Conservation (phyloP, 2,329 filamentous ascomycete species). For the Talaromyces sp. region DNA sequence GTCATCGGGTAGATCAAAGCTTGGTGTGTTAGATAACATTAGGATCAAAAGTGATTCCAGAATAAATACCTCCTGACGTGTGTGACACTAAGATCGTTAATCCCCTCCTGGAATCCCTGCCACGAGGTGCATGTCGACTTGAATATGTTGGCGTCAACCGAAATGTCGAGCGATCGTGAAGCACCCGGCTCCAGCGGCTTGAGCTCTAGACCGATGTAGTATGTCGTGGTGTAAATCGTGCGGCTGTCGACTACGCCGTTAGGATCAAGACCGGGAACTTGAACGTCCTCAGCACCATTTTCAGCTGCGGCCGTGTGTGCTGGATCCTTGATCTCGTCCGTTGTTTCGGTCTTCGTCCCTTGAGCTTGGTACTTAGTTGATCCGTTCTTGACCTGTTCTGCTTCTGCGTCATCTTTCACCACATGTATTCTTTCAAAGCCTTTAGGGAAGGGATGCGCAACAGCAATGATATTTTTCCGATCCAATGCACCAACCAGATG, state of each 20-base stretch:
- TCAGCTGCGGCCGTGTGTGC: constrained; percentile 49
- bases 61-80: constrained; percentile 76
- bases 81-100: constrained; percentile 75
- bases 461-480: constrained; percentile 69
- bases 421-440: constrained; percentile 80
- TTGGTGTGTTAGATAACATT: constrained; percentile 37
- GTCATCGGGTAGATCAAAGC: constrained; percentile 83
- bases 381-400: constrained; percentile 61
- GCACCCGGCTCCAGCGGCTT: constrained; percentile 65
- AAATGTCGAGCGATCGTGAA: constrained; percentile 51
- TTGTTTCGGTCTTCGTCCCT: constrained; percentile 50
- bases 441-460: constrained; percentile 91
- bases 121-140: constrained; percentile 75
- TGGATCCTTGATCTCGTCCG: constrained; percentile 50
- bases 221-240: constrained; percentile 80
- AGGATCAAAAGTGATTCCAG: not conserved
- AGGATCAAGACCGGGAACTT: constrained; percentile 36
- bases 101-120: constrained; percentile 69
- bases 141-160: constrained; percentile 80
- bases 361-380: constrained; percentile 58
- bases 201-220: constrained; percentile 87
- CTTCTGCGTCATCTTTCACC: constrained; percentile 60
- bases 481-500: constrained; percentile 81
- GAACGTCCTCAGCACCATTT: constrained; percentile 41
- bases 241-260: constrained; percentile 39